Percentiles rank a stretch among this genome's conserved stretches.
Conservation (phyloP, 2,329 filamentous ascomycete genomes). For the Aspergillus niger region DNA sequence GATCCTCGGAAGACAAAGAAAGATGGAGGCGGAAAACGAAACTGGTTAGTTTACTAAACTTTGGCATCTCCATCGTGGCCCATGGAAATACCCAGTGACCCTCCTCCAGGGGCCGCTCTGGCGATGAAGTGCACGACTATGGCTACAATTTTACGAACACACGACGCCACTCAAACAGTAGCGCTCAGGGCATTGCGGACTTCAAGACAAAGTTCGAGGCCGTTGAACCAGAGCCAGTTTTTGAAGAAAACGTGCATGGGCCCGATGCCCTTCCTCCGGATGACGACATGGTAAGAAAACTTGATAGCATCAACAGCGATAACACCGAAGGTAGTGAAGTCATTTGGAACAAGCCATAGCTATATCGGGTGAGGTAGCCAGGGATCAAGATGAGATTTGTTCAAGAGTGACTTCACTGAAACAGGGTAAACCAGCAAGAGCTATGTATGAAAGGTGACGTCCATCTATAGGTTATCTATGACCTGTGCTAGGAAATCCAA, state of each 20-base stretch:
- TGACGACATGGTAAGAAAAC: conserved; percentile 23
- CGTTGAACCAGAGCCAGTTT: conserved; percentile 84
- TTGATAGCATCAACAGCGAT: conserved; percentile 52
- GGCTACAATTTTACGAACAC: conserved; percentile 81
- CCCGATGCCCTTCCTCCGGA: conserved; percentile 51
- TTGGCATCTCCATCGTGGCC: not conserved
- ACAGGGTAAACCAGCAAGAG: not conserved
- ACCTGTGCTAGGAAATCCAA: too few species aligned
- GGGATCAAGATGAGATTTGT: not conserved
- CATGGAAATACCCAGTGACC: conserved; percentile 6
- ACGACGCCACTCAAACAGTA: conserved; percentile 91
- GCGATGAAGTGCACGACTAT: conserved; percentile 82
- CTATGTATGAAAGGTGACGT: not conserved
- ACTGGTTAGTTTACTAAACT: conserved; percentile 68
- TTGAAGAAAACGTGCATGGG: conserved; percentile 83
- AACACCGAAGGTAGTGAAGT: conserved; percentile 19
- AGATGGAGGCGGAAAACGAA: conserved; percentile 86
- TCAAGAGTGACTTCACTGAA: not conserved
- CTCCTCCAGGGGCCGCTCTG: conserved; percentile 70
- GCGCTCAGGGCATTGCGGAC: conserved; percentile 70
- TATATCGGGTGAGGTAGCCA: too few species aligned
- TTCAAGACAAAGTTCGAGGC: conserved; percentile 98
- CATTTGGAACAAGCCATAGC: not conserved
- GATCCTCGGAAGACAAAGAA: conserved; percentile 97
- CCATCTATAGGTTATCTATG: too few species aligned